Evolutionary conservation across 805 yeast genomes (phyloP), one percentile per base, ranked within the genome.

Genomic region (Nakazawaea wickerhamii): DNA sequence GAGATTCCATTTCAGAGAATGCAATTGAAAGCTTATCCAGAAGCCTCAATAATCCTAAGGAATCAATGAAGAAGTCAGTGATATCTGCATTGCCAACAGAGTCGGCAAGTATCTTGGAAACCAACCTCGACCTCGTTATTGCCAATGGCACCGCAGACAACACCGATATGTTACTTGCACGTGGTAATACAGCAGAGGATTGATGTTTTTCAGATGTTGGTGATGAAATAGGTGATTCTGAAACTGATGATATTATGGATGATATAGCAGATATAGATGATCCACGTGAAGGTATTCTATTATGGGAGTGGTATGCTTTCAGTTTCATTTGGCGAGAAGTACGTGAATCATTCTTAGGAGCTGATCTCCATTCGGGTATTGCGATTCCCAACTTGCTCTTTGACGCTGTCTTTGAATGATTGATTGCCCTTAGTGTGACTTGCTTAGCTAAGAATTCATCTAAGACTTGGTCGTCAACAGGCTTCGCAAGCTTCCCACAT

Each of bases 251-350:
- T 5, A 63, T 51, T 13, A 61, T 59, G 3, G 65, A 59, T 0
- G 64, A 56, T 0, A 55, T 53, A 2, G 64, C 68, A 13, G 63
- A 55, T 2, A 55, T 50, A 2, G 59, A 52, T 1, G 67, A 63
- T 4, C 66, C 67, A 18, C 67, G 50, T 3, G 65, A 60, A 7
- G 59, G 55, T 43, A 52, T 60, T 40, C 55, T 54, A 5, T 41
- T 38, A 41, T 58, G 63, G 43, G 36, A 19, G 2, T n/a, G 23
- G 20, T 10, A 13, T 10, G n/a, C 31, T n/a, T 28, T 28, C 15
- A 4, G 11, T 28, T 28, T 28, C 8, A 7, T 28, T n/a, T 28
- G 31, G n/a, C n/a, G 11, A n/a, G 31, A 7, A 28, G 14, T 4
- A n/a, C n/a, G n/a, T n/a, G n/a, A n/a, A n/a, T n/a, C 27, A 25